Conservation (phyloP, 2,329 filamentous ascomycete species). For the Pseudogymnoascus sp. region DNA sequence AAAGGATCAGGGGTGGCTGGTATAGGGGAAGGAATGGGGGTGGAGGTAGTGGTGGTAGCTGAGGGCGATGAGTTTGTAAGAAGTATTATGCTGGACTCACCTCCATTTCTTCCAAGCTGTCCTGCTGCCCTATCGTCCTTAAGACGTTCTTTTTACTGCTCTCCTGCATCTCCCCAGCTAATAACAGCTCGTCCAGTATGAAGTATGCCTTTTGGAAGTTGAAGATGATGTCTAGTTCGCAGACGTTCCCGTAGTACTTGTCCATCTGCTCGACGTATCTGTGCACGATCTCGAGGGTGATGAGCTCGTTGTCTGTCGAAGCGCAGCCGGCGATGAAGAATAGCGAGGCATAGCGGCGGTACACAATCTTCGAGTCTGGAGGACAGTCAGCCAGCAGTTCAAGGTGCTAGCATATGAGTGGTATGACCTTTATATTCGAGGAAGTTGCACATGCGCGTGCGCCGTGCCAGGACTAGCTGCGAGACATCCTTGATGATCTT, state of each 20-base stretch:
- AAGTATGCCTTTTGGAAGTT: constrained; percentile 99
- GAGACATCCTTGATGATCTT: constrained; percentile 99
- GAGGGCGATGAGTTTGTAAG: neutral
- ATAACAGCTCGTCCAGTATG: constrained; percentile 90
- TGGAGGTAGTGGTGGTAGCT: constrained; percentile 27
- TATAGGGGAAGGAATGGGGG: constrained; percentile 45
- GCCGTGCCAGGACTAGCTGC: constrained; percentile 88
- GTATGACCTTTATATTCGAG: constrained; percentile 90
- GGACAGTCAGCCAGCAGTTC: neutral
- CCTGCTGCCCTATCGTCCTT: constrained; percentile 91
- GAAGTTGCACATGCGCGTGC: constrained; percentile 99
- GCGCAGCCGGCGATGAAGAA: constrained; percentile 99
- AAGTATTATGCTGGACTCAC: constrained; percentile 44
- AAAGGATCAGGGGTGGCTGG: constrained; percentile 36
- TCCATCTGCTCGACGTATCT: constrained; percentile 99
- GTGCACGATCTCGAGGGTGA: constrained; percentile 96
- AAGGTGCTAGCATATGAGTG: neutral
- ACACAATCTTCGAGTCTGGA: constrained; percentile 76
- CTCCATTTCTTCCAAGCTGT: constrained; percentile 98
- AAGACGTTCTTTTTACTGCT: constrained; percentile 99
- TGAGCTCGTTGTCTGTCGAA: constrained; percentile 96
- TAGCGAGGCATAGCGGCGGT: constrained; percentile 94
- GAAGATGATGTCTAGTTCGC: constrained; percentile 99
- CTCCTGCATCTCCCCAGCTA: constrained; percentile 96
- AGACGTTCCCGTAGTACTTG: constrained; percentile 99